phyloP scores from a whole-genome alignment of 352 stramenopile species.

The Phytopythium ostracodes region DNA sequence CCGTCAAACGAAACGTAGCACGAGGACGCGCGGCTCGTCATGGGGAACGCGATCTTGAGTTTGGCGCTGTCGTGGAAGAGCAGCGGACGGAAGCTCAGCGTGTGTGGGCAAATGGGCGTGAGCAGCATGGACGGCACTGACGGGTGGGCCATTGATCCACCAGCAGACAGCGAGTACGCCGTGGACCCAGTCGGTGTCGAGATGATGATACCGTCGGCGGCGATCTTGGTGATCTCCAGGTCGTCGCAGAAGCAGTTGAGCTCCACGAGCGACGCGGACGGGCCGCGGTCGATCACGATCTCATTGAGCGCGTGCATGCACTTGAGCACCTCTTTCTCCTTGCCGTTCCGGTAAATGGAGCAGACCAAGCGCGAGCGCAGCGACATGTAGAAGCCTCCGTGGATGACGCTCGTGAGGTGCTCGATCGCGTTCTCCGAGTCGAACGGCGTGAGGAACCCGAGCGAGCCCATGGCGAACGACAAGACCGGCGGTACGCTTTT shows the following conservation, averaged over 20 bases:
- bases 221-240: conserved; percentile 93
- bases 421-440: conserved; percentile 62
- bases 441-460: conserved; percentile 97
- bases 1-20: conserved; percentile 92
- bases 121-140: conserved; percentile 97
- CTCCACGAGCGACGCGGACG: conserved; percentile 87
- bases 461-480: conserved; percentile 92
- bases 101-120: conserved; percentile 98
- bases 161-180: conserved; percentile 97
- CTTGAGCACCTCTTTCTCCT: conserved; percentile 44
- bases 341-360: conserved; percentile 61
- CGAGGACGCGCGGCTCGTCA: conserved; percentile 58
- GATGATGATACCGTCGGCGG: conserved; percentile 98
- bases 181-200: conserved; percentile 97
- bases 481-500: conserved; percentile 95
- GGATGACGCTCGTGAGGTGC: conserved; percentile 68
- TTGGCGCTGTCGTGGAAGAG: conserved; percentile 90
- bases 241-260: conserved; percentile 97
- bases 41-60: conserved; percentile 87
- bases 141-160: conserved; percentile 97
- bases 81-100: conserved; percentile 91
- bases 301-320: conserved; percentile 97
- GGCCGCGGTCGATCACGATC: conserved; percentile 96
- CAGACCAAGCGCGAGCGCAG: conserved; percentile 70
- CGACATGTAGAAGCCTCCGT: conserved; percentile 83